Evolutionary conservation across 305 asterid genomes (phyloP).

Genomic region (Fraxinus latifolia): DNA sequence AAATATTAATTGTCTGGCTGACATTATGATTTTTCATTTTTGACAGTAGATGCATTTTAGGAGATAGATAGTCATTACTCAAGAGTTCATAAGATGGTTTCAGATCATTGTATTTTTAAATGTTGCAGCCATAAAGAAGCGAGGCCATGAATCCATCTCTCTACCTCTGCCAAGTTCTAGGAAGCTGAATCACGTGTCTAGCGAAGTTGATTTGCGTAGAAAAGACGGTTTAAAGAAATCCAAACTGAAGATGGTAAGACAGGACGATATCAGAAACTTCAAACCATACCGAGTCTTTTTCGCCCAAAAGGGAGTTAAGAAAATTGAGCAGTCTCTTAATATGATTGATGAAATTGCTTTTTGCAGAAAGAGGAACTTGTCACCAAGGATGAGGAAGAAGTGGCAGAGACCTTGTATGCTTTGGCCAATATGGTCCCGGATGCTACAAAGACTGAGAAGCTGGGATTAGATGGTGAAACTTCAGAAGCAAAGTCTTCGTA

Average conservation of each 20-base stretch:
- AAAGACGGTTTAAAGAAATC: constrained; percentile 43
- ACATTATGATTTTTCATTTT: background rate
- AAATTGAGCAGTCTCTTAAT: constrained; percentile 4
- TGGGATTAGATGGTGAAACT: constrained; percentile 28
- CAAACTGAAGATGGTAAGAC: constrained; percentile 54
- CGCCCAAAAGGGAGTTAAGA: background rate
- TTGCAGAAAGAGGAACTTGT: constrained; percentile 38
- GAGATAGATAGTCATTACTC: constrained; percentile 5
- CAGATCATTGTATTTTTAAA: constrained; percentile 14
- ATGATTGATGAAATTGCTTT: constrained; percentile 22
- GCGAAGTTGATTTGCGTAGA: constrained; percentile 32
- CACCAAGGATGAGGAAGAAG: constrained; percentile 84
- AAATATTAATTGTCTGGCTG: background rate
- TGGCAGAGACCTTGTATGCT: constrained; percentile 70
- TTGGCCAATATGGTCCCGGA: constrained; percentile 53
- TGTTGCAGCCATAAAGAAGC: constrained; percentile 57
- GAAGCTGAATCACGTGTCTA: constrained; percentile 33
- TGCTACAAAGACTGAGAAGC: constrained; percentile 24
- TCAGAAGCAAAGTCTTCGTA: constrained; percentile 37
- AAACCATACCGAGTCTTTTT: background rate
- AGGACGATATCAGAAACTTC: constrained; percentile 18
- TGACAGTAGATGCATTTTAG: background rate
- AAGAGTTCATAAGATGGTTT: background rate
- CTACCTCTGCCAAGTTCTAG: constrained; percentile 33
- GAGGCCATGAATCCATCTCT: constrained; percentile 39